Base-by-base conservation (phyloP, 2,329 filamentous ascomycete species). In the Metarhizium anisopliae region DNA sequence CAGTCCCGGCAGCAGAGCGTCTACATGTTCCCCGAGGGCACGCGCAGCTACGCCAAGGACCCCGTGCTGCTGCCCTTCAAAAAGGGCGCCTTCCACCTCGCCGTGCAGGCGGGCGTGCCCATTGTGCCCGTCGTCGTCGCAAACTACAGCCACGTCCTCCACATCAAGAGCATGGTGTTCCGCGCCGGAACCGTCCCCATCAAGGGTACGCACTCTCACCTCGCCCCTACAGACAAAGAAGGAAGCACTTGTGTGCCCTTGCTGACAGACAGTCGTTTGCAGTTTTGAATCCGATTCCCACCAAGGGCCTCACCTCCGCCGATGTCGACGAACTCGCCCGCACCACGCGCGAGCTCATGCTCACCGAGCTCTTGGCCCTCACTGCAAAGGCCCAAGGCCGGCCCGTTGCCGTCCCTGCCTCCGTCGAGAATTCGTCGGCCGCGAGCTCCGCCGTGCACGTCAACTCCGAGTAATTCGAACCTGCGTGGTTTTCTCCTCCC, bases 71-170 rank as follows among this genome's bases (percentile, higher is more conserved):
- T 97, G 55, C 89, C 91, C n/a, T 99, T 97, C 80, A 99, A 99
- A 76, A 99, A 99, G 78, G 94, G 94, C 58, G 94, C 93, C 50
- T 99, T 99, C 73, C 93, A 99, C 71, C 80, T 99, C 38, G 94
- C 94, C 50, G 83, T 99, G 20, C 89, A 97, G 77, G 93, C 93
- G 2, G 88, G 90, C 61, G 94, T 96, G 6, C 92, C 92, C 30
- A 89, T 99, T 64, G 86, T 99, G 3, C 94, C 94, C 0, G 81
- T 95, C 40, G 86, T 91, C 50, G 82, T 84, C 35, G 87, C 88
- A 68, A 92, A 91, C 72, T 93, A 93, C 70, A 85, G 85, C 63
- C 82, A 90, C 67, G 67, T 92, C 38, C 72, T 92, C 60, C 84
- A 83, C 64, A 71, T 85, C 62, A 84, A 85, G 72, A 76, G 77